Evolutionary conservation across 2,329 filamentous ascomycete species (phyloP).

Genomic region (Phialocephala subalpina): DNA sequence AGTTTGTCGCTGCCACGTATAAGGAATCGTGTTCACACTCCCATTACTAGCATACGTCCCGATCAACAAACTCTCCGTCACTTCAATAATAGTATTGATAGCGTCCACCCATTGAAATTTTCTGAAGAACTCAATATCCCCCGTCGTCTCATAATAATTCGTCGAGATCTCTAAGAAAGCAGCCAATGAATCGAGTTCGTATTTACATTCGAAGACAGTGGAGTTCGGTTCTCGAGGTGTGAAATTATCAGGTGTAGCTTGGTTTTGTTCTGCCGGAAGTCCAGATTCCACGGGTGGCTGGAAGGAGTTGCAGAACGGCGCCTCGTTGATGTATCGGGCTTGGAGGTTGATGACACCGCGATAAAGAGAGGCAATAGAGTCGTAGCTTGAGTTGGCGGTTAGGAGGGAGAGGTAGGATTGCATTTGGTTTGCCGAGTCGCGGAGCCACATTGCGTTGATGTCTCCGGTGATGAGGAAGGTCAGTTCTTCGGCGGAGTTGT

Average conservation of each 20-base stretch:
- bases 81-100: conserved; percentile 72
- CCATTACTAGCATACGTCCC: conserved; percentile 75
- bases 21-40: conserved; percentile 64
- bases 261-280: conserved; percentile 64
- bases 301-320: conserved; percentile 90
- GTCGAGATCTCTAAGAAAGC: conserved; percentile 84
- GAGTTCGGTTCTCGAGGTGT: conserved; percentile 76
- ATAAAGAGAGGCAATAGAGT: conserved; percentile 72
- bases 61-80: conserved; percentile 74
- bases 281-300: conserved; percentile 83
- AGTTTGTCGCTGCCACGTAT: conserved; percentile 80
- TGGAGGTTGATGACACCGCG: conserved; percentile 77
- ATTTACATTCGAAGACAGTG: conserved; percentile 93
- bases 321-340: conserved; percentile 70
- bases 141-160: conserved; percentile 79
- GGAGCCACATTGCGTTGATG: conserved; percentile 80
- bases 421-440: conserved; percentile 81
- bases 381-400: conserved; percentile 56
- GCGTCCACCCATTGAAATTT: conserved; percentile 77
- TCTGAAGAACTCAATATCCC: conserved; percentile 76
- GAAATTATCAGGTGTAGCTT: conserved; percentile 64
- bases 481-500: conserved; percentile 68
- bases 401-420: conserved; percentile 73
- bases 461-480: conserved; percentile 66
- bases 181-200: conserved; percentile 90